Conservation (phyloP, 2,329 filamentous ascomycete species). For the Stylonectria norvegica region DNA sequence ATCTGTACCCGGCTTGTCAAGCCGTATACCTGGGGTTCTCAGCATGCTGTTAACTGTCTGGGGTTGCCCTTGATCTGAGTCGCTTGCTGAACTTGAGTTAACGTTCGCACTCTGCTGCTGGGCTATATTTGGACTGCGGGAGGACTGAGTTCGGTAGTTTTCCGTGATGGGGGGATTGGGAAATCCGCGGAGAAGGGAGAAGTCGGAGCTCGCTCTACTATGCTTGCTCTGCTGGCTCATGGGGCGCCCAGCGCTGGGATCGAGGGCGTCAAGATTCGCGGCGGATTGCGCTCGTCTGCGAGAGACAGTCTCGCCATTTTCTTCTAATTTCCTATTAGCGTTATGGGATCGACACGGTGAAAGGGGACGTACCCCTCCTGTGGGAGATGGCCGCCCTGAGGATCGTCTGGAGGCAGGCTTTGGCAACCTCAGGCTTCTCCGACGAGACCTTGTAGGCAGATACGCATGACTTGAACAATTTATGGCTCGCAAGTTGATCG, state of each 20-base stretch:
- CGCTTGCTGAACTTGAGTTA: conserved; percentile 9
- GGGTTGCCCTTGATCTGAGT: conserved; percentile 19
- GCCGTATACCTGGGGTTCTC: conserved; percentile 50
- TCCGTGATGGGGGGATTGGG: conserved; percentile 45
- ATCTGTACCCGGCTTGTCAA: conserved; percentile 46
- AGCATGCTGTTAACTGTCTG: conserved; percentile 49
- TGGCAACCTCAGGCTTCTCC: conserved; percentile 67
- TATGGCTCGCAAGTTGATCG: conserved; percentile 57
- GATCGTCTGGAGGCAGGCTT: conserved; percentile 72
- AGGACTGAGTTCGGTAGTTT: conserved; percentile 28
- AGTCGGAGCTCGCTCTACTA: conserved; percentile 68
- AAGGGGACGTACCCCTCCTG: conserved; percentile 60
- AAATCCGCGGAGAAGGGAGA: conserved; percentile 56
- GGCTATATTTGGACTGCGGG: conserved; percentile 33
- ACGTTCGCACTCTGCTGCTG: conserved; percentile 17
- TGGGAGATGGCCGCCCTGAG: conserved; percentile 66
- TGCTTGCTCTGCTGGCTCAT: conserved; percentile 62
- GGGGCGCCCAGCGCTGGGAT: conserved; percentile 48
- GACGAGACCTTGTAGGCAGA: conserved; percentile 71
- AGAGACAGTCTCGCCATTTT: conserved; percentile 42
- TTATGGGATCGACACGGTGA: not conserved
- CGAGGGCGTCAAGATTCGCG: conserved; percentile 57
- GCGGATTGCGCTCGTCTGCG: conserved; percentile 60
- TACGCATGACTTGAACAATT: conserved; percentile 65
- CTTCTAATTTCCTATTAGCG: conserved; percentile 26